Base-by-base conservation (phyloP, 805 yeast genomes). In the Cyberlindnera galapagoensis region DNA sequence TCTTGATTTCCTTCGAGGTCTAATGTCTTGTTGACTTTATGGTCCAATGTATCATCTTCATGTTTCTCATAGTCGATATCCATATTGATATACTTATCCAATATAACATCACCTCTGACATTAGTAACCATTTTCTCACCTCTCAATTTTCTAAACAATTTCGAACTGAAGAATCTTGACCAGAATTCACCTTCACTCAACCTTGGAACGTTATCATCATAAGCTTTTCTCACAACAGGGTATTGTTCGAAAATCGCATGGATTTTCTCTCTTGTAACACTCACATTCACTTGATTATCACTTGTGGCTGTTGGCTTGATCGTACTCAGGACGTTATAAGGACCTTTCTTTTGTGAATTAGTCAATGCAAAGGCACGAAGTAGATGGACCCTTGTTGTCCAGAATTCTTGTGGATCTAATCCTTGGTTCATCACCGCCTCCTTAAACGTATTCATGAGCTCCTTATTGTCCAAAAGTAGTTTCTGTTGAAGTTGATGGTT, bases 161-260 rank as follows among this genome's bases (percentile, higher is more conserved):
- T 81, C 1, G 97, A 87, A 48, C 85, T 79, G 66, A 92, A 92
- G 50, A 92, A 92, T 40, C 97, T 65, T 9, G 95, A 85, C 98
- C 98, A 92, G 48, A 92, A 92, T 51, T 83, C 95, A 25, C 90
- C 88, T 54, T 92, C 97, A 29, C 74, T 71, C 33, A 92, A 67
- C 40, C 80, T 78, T 1, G 97, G 98, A 5, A 92, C 98, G 36
- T 78, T 78, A 34, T 92, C 98, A 38, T 75, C 78, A 51, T 83
- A 92, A 0, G 97, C 97, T 41, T 73, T 75, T 39, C 84, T 75
- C 17, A 92, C 94, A 23, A 88, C 75, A 0, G 98, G 98, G 51
- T 90, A 92, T 38, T 90, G 95, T 31, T 79, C 84, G 53, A 92
- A 88, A 15, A 92, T 86, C 42, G 82, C 94, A 35, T 75, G 78